Evolutionary conservation across 768 basidiomycete genomes (phyloP).

Genomic region (Neoboletus magnificus): DNA sequence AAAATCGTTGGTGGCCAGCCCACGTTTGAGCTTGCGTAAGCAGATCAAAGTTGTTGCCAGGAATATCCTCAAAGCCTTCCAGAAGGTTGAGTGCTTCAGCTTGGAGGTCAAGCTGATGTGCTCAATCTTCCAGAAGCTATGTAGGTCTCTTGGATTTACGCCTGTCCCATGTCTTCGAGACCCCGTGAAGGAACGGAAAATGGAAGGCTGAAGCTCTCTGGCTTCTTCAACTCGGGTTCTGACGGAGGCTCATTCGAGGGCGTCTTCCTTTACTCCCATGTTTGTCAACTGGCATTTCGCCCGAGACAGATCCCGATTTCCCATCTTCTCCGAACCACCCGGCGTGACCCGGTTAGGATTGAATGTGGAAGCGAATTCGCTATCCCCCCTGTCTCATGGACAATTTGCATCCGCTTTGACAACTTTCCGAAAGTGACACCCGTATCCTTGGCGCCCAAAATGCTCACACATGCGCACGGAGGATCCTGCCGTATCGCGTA

Average conservation of each 20-base stretch:
- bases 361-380: neutral
- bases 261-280: neutral
- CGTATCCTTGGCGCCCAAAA: neutral
- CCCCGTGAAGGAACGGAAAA: neutral
- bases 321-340: neutral
- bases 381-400: neutral
- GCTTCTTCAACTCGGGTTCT: neutral
- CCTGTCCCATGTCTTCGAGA: neutral
- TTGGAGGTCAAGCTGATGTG: too few species aligned
- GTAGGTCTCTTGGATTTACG: neutral
- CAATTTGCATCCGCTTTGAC: neutral
- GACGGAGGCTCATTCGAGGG: neutral
- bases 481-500: neutral
- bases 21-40: slow-evolving; percentile 2
- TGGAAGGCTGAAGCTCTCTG: neutral
- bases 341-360: neutral
- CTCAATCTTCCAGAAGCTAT: neutral
- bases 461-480: neutral
- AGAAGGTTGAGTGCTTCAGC: too few species aligned
- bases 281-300: neutral
- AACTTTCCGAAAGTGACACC: neutral
- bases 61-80: neutral
- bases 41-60: neutral
- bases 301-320: neutral
- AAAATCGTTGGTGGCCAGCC: neutral